Percentiles rank a stretch among this genome's conserved stretches.
Conservation (phyloP, 306 rosid species). For the Casuarina glauca region DNA sequence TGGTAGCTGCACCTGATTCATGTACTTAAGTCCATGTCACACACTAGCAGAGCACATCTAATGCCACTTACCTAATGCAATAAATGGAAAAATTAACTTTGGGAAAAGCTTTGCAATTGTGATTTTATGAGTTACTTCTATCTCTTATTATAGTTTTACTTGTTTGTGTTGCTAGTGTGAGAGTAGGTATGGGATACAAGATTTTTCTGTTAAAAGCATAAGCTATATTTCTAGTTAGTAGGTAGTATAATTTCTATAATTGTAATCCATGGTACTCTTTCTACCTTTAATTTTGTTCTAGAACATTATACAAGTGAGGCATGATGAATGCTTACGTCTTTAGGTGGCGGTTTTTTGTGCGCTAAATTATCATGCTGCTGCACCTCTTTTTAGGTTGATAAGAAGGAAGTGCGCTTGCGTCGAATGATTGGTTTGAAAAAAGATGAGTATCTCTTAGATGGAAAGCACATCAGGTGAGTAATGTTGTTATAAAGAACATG, state of each 20-base stretch:
- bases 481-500: background rate
- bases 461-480: conserved; percentile 95
- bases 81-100: background rate
- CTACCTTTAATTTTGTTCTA: background rate
- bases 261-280: background rate
- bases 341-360: conserved; percentile 5
- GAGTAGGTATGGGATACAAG: background rate
- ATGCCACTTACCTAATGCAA: background rate
- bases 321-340: background rate
- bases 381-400: conserved; percentile 71
- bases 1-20: background rate
- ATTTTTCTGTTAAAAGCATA: background rate
- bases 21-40: background rate
- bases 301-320: background rate
- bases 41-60: background rate
- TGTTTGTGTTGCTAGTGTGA: background rate
- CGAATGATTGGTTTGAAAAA: conserved; percentile 84
- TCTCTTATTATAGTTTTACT: background rate
- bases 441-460: conserved; percentile 93
- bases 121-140: background rate
- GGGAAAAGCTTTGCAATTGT: background rate
- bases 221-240: background rate
- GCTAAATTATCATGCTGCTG: conserved; percentile 14
- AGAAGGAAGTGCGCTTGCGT: conserved; percentile 96
- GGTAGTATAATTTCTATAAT: background rate